A percentile compares a stretch with the other conserved stretches of the same genome.
These are phyloP conservation scores for Coix lacrymajobi DNA, from an alignment of 176 grass and related monocot species.

Conservation along the genomic window DNA sequence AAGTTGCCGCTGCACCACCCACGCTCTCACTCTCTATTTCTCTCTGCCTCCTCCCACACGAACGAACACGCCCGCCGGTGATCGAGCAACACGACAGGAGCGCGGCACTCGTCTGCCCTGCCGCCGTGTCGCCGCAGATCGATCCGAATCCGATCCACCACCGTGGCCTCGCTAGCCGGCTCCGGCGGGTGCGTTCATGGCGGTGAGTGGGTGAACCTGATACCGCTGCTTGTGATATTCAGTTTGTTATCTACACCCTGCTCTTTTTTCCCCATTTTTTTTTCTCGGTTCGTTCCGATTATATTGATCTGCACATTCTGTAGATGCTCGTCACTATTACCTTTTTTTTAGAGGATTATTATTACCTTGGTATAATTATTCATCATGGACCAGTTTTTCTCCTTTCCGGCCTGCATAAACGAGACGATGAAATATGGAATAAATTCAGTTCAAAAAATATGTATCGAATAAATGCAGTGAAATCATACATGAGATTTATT, in stretches of 20 bases:
- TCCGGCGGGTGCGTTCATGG: neutral
- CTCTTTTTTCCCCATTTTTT: neutral
- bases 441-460: too few species aligned
- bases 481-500: neutral
- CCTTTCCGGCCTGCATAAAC: neutral
- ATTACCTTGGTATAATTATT: neutral
- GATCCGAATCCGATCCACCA: neutral
- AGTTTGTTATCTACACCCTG: neutral
- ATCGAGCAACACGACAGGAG: neutral
- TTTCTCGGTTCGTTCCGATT: neutral
- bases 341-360: too few species aligned
- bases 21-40: neutral
- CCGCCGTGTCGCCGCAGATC: neutral
- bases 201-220: neutral
- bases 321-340: neutral
- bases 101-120: neutral
- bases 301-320: neutral
- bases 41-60: neutral
- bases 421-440: neutral
- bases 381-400: neutral
- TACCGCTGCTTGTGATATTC: neutral
- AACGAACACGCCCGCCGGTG: neutral
- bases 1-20: constrained; percentile 17
- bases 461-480: neutral
- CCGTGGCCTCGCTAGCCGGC: neutral